A percentile compares a stretch with the other conserved stretches of the same genome.
These are phyloP conservation scores for Agroathelia rolfsii DNA, from an alignment of 1,284 basidiomycete species.

Conservation along the genomic window DNA sequence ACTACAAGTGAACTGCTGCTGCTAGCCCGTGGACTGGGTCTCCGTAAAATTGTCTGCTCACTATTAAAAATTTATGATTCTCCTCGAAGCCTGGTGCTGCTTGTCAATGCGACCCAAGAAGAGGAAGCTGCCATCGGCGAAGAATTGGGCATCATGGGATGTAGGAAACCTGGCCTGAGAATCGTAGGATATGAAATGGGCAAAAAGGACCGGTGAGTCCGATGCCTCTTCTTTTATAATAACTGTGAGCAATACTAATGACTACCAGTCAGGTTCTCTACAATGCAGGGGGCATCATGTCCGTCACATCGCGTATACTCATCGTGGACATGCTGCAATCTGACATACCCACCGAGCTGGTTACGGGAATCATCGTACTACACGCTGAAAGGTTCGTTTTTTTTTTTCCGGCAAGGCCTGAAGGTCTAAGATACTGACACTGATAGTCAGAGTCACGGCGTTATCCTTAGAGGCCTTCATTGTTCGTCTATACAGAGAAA, in stretches of 20 bases:
- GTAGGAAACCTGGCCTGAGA: conserved; percentile 77
- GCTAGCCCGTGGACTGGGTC: conserved; percentile 79
- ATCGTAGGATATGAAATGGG: conserved; percentile 80
- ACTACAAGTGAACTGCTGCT: conserved; percentile 76
- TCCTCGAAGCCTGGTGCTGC: conserved; percentile 74
- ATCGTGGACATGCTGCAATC: conserved; percentile 89
- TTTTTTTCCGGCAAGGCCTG: not conserved
- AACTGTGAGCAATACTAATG: conserved; percentile 7
- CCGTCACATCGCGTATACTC: conserved; percentile 89
- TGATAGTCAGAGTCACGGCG: conserved; percentile 31
- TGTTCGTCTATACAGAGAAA: conserved; percentile 35
- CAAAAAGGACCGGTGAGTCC: conserved; percentile 65
- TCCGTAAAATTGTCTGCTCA: conserved; percentile 75
- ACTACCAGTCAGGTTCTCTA: conserved; percentile 72
- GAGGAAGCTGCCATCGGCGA: conserved; percentile 91
- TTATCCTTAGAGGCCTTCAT: conserved; percentile 45
- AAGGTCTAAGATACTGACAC: not conserved
- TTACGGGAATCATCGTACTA: conserved; percentile 48
- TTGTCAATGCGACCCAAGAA: conserved; percentile 82
- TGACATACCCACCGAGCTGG: conserved; percentile 52
- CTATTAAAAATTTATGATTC: conserved; percentile 88
- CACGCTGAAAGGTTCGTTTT: conserved; percentile 41
- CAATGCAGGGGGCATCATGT: conserved; percentile 80
- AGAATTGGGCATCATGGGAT: conserved; percentile 87
- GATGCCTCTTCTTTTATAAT: conserved; percentile 1